Evolutionary conservation across 768 basidiomycete genomes (phyloP).

Genomic region (Hericium rajendrae): DNA sequence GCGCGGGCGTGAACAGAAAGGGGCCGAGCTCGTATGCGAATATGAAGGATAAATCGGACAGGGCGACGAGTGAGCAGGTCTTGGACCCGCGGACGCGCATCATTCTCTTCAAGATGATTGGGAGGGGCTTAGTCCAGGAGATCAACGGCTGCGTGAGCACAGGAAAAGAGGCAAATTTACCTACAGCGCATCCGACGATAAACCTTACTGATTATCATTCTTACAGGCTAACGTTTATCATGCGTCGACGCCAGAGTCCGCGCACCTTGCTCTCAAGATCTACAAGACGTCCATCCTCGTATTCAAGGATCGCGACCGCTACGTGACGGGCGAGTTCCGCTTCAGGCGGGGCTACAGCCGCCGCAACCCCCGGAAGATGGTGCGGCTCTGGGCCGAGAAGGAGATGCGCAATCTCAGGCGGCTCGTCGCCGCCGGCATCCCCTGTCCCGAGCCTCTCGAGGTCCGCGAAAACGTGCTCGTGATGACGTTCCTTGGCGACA

Average conservation of each 20-base stretch:
- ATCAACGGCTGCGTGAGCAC: conserved; percentile 96
- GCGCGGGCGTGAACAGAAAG: conserved; percentile 83
- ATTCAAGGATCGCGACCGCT: conserved; percentile 96
- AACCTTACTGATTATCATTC: too few species aligned
- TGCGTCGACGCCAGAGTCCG: conserved; percentile 44
- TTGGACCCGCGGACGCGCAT: conserved; percentile 91
- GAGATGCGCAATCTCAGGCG: conserved; percentile 95
- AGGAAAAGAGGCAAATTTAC: conserved; percentile 83
- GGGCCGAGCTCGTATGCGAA: conserved; percentile 83
- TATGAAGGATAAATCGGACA: conserved; percentile 90
- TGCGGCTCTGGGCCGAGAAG: conserved; percentile 97
- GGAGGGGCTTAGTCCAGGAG: conserved; percentile 76
- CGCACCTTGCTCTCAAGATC: conserved; percentile 88
- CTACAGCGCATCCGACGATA: too few species aligned
- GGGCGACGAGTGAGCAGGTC: conserved; percentile 95
- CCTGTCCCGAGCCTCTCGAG: conserved; percentile 83
- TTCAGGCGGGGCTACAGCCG: conserved; percentile 83
- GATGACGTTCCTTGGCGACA: conserved; percentile 85
- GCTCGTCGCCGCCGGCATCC: conserved; percentile 71
- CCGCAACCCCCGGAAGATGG: conserved; percentile 96
- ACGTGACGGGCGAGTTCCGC: conserved; percentile 93
- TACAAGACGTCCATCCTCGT: conserved; percentile 97
- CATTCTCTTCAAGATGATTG: conserved; percentile 94
- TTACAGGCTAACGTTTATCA: conserved; percentile 94
- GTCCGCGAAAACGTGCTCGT: conserved; percentile 95